phyloP scores from a whole-genome alignment of 345 rosid species.

The Citrus reticulata region DNA sequence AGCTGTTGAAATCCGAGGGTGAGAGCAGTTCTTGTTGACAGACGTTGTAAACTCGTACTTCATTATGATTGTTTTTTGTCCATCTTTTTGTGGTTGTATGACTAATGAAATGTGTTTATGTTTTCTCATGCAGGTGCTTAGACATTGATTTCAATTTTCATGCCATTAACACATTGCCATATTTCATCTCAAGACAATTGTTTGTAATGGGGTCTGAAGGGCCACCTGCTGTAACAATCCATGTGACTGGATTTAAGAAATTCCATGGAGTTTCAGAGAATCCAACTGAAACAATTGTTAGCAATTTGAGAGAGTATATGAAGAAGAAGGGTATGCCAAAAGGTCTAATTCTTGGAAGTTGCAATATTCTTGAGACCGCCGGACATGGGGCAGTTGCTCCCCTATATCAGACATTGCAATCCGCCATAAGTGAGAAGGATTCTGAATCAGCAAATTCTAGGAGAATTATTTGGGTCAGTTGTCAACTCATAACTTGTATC shows the following conservation, averaged over 20 bases:
- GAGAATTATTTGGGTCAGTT: slow-evolving; percentile 75
- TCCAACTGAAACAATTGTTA: slow-evolving; percentile 81
- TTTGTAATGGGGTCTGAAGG: slow-evolving; percentile 92
- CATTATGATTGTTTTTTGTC: background rate
- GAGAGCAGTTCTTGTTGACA: background rate
- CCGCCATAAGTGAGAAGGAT: slow-evolving; percentile 42
- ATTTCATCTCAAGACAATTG: slow-evolving; percentile 5
- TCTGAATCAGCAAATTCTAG: slow-evolving; percentile 42
- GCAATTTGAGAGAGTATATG: slow-evolving; percentile 62
- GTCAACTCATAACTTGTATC: background rate
- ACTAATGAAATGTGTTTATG: slow-evolving; percentile 13
- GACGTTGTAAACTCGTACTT: background rate
- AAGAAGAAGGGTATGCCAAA: slow-evolving; percentile 65
- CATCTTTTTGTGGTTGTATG: background rate
- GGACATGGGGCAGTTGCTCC: slow-evolving; percentile 70
- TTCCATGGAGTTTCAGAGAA: slow-evolving; percentile 98
- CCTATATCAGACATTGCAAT: slow-evolving; percentile 62
- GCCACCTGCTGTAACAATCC: slow-evolving; percentile 67
- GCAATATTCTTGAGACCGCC: slow-evolving; percentile 83
- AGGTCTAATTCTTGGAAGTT: slow-evolving; percentile 72
- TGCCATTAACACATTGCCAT: slow-evolving; percentile 8
- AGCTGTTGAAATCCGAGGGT: background rate
- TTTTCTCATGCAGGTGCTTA: slow-evolving; percentile 20
- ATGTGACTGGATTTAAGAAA: slow-evolving; percentile 94
- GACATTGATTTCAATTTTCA: slow-evolving; percentile 8